Base-by-base conservation (phyloP, 2,329 filamentous ascomycete genomes). In the Diaporthe sp. region DNA sequence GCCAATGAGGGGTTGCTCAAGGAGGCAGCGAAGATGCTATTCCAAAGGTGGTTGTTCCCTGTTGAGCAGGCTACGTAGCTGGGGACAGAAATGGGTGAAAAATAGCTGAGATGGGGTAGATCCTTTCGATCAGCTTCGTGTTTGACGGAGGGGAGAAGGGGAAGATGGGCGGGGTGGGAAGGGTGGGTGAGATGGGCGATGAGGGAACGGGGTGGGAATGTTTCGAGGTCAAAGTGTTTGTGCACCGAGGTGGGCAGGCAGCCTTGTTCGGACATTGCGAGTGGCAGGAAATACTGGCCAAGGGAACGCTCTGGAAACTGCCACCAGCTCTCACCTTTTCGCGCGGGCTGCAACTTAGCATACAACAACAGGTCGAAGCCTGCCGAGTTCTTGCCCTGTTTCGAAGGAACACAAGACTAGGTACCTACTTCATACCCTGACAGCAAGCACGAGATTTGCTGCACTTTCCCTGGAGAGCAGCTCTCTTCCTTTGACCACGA, bases 101-200 rank as follows among this genome's bases (percentile, higher is more conserved):
- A 55, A 72, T 76, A 70, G 73, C 73, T 39, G 75, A 73, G 71
- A 75, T 73, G 37, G 42, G 66, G 73, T 69, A 73, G 50, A 76
- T 71, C 71, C 66, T 73, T 59, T 59, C 35, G 70, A 70, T 56
- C 66, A 56, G 30, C 53, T 50, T 50, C 56, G 19, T 74, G 61
- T 55, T 53, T 55, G 47, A 65, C 35, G 56, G 27, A 58, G 32
- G 42, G 42, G 32, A 68, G 22, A 50, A 32, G 61, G 13, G 15
- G 27, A 50, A 39, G 44, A 44, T 71, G 30, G 37, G 22, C 44
- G 50, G n/a, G 17, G 30, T 58, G n/a, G 37, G 77, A 76, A 53
- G 76, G 66, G 75, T 55, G 39, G 63, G 50, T 65, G 55, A 58
- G 70, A 56, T 66, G 50, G 68, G 55, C 61, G 55, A 50, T 32